Evolutionary conservation across 2,329 filamentous ascomycete species (phyloP).

Genomic region (Monilinia polystroma): DNA sequence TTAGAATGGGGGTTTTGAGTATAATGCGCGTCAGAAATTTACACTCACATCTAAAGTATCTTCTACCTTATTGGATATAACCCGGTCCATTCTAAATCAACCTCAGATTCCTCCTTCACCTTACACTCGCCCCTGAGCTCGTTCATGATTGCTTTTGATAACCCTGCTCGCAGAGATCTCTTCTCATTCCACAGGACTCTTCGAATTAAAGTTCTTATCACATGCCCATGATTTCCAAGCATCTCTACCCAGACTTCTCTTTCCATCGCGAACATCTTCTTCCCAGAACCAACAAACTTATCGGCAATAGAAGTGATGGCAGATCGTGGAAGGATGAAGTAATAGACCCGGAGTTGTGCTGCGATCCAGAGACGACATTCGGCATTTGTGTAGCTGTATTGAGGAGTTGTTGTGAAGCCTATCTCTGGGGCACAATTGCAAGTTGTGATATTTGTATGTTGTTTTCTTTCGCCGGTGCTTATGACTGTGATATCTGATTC

Average conservation of each 20-base stretch:
- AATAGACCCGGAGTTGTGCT: background rate
- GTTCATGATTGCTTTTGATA: background rate
- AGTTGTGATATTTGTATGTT: background rate
- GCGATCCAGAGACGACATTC: conserved; percentile 11
- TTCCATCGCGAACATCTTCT: background rate
- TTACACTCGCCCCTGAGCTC: conserved; percentile 9
- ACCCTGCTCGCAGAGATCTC: background rate
- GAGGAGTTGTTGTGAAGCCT: background rate
- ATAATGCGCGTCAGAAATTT: no score
- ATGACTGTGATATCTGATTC: background rate
- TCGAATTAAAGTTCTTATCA: conserved; percentile 9
- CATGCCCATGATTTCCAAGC: conserved; percentile 2
- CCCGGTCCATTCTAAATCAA: background rate
- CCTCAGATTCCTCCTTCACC: background rate
- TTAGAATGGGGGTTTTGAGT: no score
- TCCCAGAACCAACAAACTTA: background rate
- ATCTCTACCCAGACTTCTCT: conserved; percentile 5
- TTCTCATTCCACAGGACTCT: conserved; percentile 10
- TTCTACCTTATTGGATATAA: conserved; percentile 6
- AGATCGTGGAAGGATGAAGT: background rate
- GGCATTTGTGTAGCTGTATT: background rate
- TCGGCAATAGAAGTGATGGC: background rate
- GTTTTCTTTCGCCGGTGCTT: background rate
- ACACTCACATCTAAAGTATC: no score
- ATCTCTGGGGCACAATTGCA: background rate